Conservation (phyloP, 345 rosid genomes). For the Nephelium lappaceum region DNA sequence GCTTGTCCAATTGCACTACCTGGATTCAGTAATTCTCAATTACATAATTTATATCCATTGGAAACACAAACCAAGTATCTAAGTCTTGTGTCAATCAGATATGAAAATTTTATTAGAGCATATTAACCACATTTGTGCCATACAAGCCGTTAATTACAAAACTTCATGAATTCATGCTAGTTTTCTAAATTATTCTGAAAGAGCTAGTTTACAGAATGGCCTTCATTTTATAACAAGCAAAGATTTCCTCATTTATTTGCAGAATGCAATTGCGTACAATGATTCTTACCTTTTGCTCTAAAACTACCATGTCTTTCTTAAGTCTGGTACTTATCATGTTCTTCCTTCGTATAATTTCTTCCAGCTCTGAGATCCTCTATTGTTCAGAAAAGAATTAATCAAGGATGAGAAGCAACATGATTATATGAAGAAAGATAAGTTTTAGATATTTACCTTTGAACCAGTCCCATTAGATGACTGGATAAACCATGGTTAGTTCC, state of each 20-base stretch:
- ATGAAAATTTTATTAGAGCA: not conserved
- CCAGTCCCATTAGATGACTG: constrained; percentile 57
- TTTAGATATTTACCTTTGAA: constrained; percentile 53
- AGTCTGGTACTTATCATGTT: constrained; percentile 67
- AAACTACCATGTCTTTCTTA: constrained; percentile 64
- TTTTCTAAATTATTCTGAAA: not conserved
- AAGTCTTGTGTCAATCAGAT: not conserved
- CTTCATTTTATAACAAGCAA: not conserved
- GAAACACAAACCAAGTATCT: not conserved
- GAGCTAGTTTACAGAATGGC: not conserved
- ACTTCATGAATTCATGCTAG: not conserved
- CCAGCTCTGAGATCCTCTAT: constrained; percentile 82
- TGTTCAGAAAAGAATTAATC: constrained; percentile 5
- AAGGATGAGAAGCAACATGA: not conserved
- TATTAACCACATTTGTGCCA: not conserved
- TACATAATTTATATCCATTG: not conserved
- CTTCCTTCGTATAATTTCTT: constrained; percentile 75
- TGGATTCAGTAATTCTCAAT: constrained; percentile 22
- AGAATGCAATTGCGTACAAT: constrained; percentile 2
- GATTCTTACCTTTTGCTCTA: constrained; percentile 80
- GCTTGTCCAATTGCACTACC: constrained; percentile 70
- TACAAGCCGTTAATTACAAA: not conserved
- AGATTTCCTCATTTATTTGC: not conserved
- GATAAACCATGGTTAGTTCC: constrained; percentile 60
- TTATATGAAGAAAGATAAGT: not conserved